Evolutionary conservation across 2,329 filamentous ascomycete species (phyloP), one percentile per base, ranked within the genome.

Genomic region (Trichophyton schoenleinii): DNA sequence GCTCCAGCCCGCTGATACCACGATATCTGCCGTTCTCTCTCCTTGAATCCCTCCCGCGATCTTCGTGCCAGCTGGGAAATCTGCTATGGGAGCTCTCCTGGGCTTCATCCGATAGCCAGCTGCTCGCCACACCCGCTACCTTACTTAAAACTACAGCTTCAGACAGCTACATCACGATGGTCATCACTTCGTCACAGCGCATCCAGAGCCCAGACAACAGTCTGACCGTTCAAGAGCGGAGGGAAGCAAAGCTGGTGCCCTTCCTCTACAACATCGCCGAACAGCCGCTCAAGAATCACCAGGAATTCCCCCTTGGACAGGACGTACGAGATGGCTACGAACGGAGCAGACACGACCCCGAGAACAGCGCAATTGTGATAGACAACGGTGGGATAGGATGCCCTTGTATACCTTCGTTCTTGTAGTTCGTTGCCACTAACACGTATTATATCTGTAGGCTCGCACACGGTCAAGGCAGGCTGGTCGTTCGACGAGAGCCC

Each of bases 401-500:
- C 44, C 20, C 7, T 42, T 57, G 8, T 20, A 44, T 9, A 15
- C 13, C 13, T 53, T 53, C 18, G 28, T 18, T n/a, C 13, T 57
- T 60, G 38, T 31, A 31, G 8, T n/a, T 36, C 9, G 41, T 11
- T 38, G 28, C 34, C 31, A 25, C 41, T 42, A 5, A 41, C 44
- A 49, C 5, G 36, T 38, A 8, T 42, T 5, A 44, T 38, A 8
- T 42, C 8, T 20, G 55, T 68, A 96, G 91, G 94, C 67, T 94
- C 92, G 25, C 95, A 88, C 60, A 80, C 86, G 36, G 84, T 96
- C 63, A 90, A 95, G 74, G 92, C 92, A 60, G 94, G 94, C 66
- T 99, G 92, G 91, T 96, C 91, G 6, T 95, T 95, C 71, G 92
- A 97, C 70, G 79, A 84, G 64, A 78, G 80, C n/a, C 94, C 94